phyloP scores from a whole-genome alignment of 2,329 filamentous ascomycete species.

The Tolypocladium guangdongense region DNA sequence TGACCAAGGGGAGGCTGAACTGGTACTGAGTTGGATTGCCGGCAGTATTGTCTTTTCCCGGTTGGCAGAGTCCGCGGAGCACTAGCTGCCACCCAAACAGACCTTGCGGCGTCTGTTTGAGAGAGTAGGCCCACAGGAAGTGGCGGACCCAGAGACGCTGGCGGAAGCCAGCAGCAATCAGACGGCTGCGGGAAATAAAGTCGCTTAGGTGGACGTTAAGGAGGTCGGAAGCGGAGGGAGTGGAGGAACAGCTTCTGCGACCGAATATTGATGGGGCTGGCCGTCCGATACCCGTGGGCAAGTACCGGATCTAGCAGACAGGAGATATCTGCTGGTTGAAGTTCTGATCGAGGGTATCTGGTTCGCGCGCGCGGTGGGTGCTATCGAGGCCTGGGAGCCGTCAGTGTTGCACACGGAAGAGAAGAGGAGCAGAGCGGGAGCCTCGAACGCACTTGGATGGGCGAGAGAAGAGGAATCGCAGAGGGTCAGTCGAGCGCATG shows the following conservation, averaged over 20 bases:
- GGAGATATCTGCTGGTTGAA: constrained; percentile 10
- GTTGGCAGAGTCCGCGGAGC: constrained; percentile 62
- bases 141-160: constrained; percentile 56
- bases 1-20: neutral
- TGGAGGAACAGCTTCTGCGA: constrained; percentile 72
- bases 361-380: constrained; percentile 29
- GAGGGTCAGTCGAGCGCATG: constrained; percentile 87
- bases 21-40: neutral
- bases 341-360: constrained; percentile 3
- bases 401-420: neutral
- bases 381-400: constrained; percentile 43
- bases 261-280: constrained; percentile 74
- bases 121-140: constrained; percentile 91
- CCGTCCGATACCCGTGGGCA: constrained; percentile 70
- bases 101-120: constrained; percentile 87
- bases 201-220: constrained; percentile 73
- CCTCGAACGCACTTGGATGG: constrained; percentile 65
- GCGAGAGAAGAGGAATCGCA: constrained; percentile 80
- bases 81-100: constrained; percentile 97
- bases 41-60: constrained; percentile 14
- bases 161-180: constrained; percentile 74
- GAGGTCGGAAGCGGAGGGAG: constrained; percentile 74
- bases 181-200: constrained; percentile 34
- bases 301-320: constrained; percentile 69
- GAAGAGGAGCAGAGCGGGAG: neutral